Evolutionary conservation across 176 grass and related monocot genomes (phyloP).

Genomic region (Carex myosuroides): DNA sequence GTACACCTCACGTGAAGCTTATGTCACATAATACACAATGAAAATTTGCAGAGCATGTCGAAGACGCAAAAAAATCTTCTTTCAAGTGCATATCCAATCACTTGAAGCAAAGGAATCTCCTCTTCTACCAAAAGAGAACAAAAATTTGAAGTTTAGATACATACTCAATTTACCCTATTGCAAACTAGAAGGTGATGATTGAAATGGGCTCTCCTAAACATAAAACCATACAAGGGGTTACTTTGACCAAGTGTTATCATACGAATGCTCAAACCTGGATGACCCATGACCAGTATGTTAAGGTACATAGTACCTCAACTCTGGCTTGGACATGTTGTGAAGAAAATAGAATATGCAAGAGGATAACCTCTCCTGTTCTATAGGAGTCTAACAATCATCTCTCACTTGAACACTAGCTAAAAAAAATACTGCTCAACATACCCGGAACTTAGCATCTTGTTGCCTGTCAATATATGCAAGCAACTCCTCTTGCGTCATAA

Average conservation of each 20-base stretch:
- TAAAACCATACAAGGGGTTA: background rate
- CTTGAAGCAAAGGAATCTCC: slow-evolving; percentile 16
- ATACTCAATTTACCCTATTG: background rate
- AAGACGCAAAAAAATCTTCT: slow-evolving; percentile 1
- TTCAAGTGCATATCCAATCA: slow-evolving; percentile 5
- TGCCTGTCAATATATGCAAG: slow-evolving; percentile 69
- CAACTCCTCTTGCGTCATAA: slow-evolving; percentile 81
- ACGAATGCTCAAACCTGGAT: background rate
- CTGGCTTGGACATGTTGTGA: background rate
- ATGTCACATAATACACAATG: background rate
- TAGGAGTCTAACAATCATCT: background rate
- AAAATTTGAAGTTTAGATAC: background rate
- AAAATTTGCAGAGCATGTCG: background rate
- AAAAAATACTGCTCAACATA: slow-evolving; percentile 28
- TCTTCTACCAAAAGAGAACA: background rate
- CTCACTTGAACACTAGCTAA: background rate
- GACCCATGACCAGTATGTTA: background rate
- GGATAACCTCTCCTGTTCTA: background rate
- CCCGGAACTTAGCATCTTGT: slow-evolving; percentile 38
- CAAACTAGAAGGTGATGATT: background rate
- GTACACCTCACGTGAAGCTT: background rate
- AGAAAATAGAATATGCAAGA: background rate
- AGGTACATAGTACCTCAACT: background rate
- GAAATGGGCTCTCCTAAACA: background rate
- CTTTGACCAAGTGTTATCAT: background rate